These are phyloP conservation scores for Micractinium conductrix DNA, from an alignment of 139 green algal genomes.

Conservation along the genomic window DNA sequence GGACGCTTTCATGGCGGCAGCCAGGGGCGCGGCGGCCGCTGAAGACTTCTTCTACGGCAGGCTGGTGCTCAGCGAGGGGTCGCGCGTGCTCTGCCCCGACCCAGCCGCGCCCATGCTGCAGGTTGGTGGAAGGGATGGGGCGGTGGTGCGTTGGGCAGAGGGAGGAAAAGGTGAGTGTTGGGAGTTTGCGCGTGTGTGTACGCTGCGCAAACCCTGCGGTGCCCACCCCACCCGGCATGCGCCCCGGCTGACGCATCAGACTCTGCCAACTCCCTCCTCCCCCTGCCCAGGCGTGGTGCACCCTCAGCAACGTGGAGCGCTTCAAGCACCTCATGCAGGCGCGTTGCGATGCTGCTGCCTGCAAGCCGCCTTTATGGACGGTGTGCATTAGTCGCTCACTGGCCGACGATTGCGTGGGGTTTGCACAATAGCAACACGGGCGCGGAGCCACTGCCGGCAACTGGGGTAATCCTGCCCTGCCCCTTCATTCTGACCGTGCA, in stretches of 20 bases:
- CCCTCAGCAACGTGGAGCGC: slow-evolving; percentile 28
- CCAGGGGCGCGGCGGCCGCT: slow-evolving; percentile 6
- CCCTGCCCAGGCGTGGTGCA: slow-evolving; percentile 39
- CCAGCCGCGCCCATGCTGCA: neutral
- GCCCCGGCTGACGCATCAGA: too few species aligned
- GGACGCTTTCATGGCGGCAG: slow-evolving; percentile 52
- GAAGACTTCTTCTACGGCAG: slow-evolving; percentile 42
- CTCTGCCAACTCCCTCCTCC: neutral
- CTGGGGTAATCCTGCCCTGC: too few species aligned
- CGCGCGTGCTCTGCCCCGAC: slow-evolving; percentile 37
- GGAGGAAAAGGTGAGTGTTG: neutral
- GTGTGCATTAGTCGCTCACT: too few species aligned
- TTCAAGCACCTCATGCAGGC: slow-evolving; percentile 42
- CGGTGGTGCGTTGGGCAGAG: neutral
- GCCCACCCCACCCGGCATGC: too few species aligned
- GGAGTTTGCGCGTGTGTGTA: too few species aligned
- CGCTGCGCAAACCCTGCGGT: too few species aligned
- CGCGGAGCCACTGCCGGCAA: too few species aligned
- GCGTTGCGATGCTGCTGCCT: too few species aligned
- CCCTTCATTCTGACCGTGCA: too few species aligned
- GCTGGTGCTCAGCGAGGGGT: slow-evolving; percentile 49
- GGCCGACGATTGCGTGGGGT: too few species aligned
- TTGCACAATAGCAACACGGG: too few species aligned
- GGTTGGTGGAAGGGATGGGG: neutral
- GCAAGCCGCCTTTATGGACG: too few species aligned